phyloP scores from a whole-genome alignment of 2,329 filamentous ascomycete genomes.

The Aspergillus neotritici region DNA sequence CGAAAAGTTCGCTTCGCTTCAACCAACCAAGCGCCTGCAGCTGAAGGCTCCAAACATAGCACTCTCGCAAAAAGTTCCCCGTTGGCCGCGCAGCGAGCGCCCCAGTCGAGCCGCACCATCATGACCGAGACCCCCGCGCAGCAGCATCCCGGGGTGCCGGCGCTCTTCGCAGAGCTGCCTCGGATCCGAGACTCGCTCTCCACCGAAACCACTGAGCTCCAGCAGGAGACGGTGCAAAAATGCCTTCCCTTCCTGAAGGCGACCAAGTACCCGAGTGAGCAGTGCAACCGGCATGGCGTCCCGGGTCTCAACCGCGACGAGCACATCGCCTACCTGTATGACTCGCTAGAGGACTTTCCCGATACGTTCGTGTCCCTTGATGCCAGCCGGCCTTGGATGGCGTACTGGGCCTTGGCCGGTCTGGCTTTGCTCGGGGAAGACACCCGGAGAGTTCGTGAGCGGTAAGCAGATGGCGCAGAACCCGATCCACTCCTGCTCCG shows the following conservation, averaged over 20 bases:
- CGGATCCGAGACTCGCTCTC: conserved; percentile 59
- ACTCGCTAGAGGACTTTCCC: conserved; percentile 57
- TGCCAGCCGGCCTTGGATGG: conserved; percentile 84
- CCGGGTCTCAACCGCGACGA: conserved; percentile 63
- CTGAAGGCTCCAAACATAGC: conserved; percentile 12
- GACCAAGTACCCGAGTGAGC: conserved; percentile 44
- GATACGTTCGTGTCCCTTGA: conserved; percentile 68
- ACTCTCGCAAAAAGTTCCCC: conserved; percentile 12
- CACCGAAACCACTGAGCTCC: conserved; percentile 63
- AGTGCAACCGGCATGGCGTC: conserved; percentile 66
- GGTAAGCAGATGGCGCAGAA: conserved; percentile 35
- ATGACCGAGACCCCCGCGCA: conserved; percentile 21
- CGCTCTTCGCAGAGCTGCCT: conserved; percentile 45
- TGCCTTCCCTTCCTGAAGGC: conserved; percentile 63
- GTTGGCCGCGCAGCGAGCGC: not conserved
- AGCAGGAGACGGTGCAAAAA: conserved; percentile 62
- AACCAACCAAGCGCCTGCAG: conserved; percentile 18
- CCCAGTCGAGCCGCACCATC: not conserved
- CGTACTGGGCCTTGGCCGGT: conserved; percentile 84
- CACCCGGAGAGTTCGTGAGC: conserved; percentile 57
- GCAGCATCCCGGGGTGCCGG: conserved; percentile 29
- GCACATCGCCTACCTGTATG: conserved; percentile 47
- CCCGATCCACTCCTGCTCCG: not conserved
- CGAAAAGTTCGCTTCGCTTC: conserved; percentile 37
- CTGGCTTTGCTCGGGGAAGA: conserved; percentile 74